Base-by-base conservation (phyloP, 1,284 basidiomycete species). In the Chalciporus sp. region DNA sequence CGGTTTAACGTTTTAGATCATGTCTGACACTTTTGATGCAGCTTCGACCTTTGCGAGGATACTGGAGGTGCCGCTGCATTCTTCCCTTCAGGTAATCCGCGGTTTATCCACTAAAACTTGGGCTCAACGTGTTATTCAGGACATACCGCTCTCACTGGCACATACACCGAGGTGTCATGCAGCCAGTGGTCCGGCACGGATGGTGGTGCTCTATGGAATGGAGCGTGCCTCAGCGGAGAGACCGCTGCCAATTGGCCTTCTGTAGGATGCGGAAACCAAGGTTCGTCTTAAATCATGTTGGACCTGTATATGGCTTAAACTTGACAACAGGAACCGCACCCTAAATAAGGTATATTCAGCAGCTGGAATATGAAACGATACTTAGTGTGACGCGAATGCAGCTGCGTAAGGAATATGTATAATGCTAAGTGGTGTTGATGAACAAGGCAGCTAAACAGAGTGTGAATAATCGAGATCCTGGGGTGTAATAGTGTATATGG, bases 41-140 rank as follows among this genome's bases (percentile, higher is more conserved):
- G 80, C 65, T 85, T 85, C 62, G 83, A 85, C 63, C 76, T 85
- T 29, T 84, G 33, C 61, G 71, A 79, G 54, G 83, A 84, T 59
- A 81, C 79, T 11, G 82, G 83, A 44, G 80, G 79, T 27, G 60
- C 78, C 4, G 61, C 46, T 3, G 74, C 72, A 14, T 85, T 85
- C 72, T 85, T 85, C 77, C 81, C 82, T 3, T 75, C 74, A 4
- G 78, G 49, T 50, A 42, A 41, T 35, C 11, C 12, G 14, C 14
- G 23, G 23, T 12, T 1, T 12, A 16, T 29, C 20, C 28, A 33
- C 17, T 17, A 35, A 47, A 29, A 20, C 14, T 11, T 20, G 26
- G 4, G 17, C 40, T 27, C 16, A 27, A 26, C 14, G 10, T 40
- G 65, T 66, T 31, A 4, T 23, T 12, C 20, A 42, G 49, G 76